These are phyloP conservation scores for Ilyonectria mors-panacis DNA, from an alignment of 2,329 filamentous ascomycete species.

Conservation along the genomic window DNA sequence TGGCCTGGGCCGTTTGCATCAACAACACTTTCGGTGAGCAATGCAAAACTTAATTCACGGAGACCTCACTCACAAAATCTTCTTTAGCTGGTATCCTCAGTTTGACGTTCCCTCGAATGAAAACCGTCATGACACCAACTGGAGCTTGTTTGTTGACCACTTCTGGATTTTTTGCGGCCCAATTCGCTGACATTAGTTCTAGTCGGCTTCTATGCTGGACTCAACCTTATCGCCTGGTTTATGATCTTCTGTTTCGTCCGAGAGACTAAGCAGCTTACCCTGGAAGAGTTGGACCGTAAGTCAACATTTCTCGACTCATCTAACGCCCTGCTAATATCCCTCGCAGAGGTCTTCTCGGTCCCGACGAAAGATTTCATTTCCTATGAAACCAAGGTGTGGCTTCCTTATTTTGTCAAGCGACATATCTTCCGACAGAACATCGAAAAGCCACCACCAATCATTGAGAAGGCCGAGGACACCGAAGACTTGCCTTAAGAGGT, in stretches of 20 bases:
- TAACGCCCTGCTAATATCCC: background rate
- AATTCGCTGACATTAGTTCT: conserved; percentile 36
- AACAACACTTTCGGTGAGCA: conserved; percentile 52
- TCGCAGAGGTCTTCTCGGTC: conserved; percentile 30
- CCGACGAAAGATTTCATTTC: conserved; percentile 48
- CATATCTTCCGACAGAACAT: conserved; percentile 53
- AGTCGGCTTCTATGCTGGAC: conserved; percentile 60
- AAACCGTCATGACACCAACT: conserved; percentile 50
- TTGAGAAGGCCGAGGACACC: conserved; percentile 39
- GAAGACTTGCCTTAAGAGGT: too few species aligned
- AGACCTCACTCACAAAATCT: conserved; percentile 22
- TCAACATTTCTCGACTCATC: background rate
- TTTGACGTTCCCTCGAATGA: conserved; percentile 53
- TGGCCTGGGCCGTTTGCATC: conserved; percentile 57
- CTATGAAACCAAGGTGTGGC: conserved; percentile 52
- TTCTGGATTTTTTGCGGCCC: accelerated
- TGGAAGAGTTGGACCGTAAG: conserved; percentile 55
- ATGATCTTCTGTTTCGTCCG: conserved; percentile 64
- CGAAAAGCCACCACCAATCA: conserved; percentile 52
- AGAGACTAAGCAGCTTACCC: conserved; percentile 62
- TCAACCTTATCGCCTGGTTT: conserved; percentile 60
- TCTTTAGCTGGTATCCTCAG: conserved; percentile 45
- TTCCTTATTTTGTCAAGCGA: conserved; percentile 57
- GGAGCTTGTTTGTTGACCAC: conserved; percentile 47
- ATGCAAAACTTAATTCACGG: background rate